phyloP scores from a whole-genome alignment of 2,329 filamentous ascomycete genomes.

The Grosmannia clavigera region DNA sequence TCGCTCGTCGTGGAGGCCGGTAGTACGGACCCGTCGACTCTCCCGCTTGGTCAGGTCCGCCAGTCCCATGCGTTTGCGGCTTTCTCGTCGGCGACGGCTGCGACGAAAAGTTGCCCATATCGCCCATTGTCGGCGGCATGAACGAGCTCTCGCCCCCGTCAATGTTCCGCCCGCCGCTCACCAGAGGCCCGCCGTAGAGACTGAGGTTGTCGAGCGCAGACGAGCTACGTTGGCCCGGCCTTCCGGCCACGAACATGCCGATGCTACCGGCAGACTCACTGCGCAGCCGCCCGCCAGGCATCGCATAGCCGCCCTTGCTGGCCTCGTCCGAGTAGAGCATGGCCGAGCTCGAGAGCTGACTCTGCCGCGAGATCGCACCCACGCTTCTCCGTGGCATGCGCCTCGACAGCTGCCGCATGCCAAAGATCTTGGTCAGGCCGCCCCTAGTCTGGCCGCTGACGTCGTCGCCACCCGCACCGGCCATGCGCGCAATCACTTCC shows the following conservation, averaged over 20 bases:
- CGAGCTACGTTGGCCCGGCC: slow-evolving; percentile 35
- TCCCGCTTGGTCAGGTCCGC: slow-evolving; percentile 20
- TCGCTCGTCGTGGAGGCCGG: slow-evolving; percentile 62
- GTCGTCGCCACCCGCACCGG: slow-evolving; percentile 71
- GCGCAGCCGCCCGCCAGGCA: slow-evolving; percentile 40
- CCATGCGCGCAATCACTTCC: slow-evolving; percentile 72
- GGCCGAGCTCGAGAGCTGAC: slow-evolving; percentile 68
- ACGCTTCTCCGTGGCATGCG: slow-evolving; percentile 49
- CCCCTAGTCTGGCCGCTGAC: slow-evolving; percentile 59
- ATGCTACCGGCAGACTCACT: slow-evolving; percentile 51
- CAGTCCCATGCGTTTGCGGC: slow-evolving; percentile 19
- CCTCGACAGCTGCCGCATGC: slow-evolving; percentile 75
- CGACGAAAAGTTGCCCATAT: slow-evolving; percentile 58
- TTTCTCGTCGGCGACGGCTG: slow-evolving; percentile 43
- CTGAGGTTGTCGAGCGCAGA: slow-evolving; percentile 41
- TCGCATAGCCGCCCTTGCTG: slow-evolving; percentile 46
- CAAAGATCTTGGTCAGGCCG: slow-evolving; percentile 80
- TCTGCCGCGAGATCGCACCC: slow-evolving; percentile 54
- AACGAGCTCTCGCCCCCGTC: slow-evolving; percentile 51
- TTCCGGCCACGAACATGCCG: slow-evolving; percentile 31
- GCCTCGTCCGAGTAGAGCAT: slow-evolving; percentile 63
- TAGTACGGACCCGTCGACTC: slow-evolving; percentile 71
- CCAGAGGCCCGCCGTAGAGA: slow-evolving; percentile 30
- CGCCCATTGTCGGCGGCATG: slow-evolving; percentile 61
- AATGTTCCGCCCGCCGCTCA: slow-evolving; percentile 29